A percentile compares a stretch with the other conserved stretches of the same genome.
These are phyloP conservation scores for Mortierella sp. DNA, from an alignment of 371 early-diverging fungal species.

Conservation along the genomic window DNA sequence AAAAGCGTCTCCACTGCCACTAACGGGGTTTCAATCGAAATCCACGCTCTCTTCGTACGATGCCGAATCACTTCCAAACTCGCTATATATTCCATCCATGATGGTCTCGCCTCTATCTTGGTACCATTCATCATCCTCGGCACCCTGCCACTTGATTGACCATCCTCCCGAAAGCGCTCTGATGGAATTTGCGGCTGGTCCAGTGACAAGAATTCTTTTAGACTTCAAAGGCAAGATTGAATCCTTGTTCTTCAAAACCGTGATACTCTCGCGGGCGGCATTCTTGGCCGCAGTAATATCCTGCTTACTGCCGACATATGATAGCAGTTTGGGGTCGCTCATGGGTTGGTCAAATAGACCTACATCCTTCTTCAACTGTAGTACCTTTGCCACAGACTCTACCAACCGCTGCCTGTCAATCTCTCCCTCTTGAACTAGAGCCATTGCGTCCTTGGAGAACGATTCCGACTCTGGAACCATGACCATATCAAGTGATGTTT, in stretches of 20 bases:
- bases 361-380: constrained; percentile 62
- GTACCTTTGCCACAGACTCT: constrained; percentile 60
- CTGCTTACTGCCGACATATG: constrained; percentile 56
- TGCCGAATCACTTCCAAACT: constrained; percentile 13
- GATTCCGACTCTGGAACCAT: constrained; percentile 71
- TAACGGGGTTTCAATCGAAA: constrained; percentile 53
- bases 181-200: constrained; percentile 63
- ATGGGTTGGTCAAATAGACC: constrained; percentile 68
- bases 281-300: constrained; percentile 62
- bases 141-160: constrained; percentile 73
- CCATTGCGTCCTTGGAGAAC: constrained; percentile 59
- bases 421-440: constrained; percentile 56
- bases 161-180: constrained; percentile 68
- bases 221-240: constrained; percentile 61
- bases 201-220: constrained; percentile 61
- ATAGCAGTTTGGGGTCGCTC: constrained; percentile 50
- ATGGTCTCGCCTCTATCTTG: constrained; percentile 64
- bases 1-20: constrained; percentile 39
- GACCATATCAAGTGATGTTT: constrained; percentile 74
- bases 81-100: constrained; percentile 56
- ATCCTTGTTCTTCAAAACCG: constrained; percentile 67
- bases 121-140: constrained; percentile 61
- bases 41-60: constrained; percentile 53
- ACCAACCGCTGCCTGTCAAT: constrained; percentile 61
- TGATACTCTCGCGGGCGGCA: constrained; percentile 71